phyloP scores from a whole-genome alignment of 23 red algal genomes.

The Gracilaria caudata region DNA sequence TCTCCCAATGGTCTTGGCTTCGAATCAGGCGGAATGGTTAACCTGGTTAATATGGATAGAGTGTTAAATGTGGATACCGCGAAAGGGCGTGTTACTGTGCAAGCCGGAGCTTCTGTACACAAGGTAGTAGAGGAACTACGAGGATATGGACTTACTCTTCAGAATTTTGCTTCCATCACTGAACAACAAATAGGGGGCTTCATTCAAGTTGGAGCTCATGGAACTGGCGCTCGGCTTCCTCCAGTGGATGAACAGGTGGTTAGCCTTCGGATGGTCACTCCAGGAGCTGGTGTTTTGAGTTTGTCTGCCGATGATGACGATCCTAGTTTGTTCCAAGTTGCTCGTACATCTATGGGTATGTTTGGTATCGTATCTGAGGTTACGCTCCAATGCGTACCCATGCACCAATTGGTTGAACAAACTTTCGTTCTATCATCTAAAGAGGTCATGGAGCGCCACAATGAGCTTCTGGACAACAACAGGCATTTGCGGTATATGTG shows the following conservation, averaged over 20 bases:
- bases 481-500: constrained; percentile 97
- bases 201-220: constrained; percentile 92
- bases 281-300: constrained; percentile 64
- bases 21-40: constrained; percentile 82
- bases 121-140: constrained; percentile 80
- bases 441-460: constrained; percentile 65
- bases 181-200: constrained; percentile 97
- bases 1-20: constrained; percentile 83
- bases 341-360: constrained; percentile 79
- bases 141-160: constrained; percentile 70
- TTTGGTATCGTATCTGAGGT: constrained; percentile 84
- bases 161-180: constrained; percentile 88
- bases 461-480: constrained; percentile 54
- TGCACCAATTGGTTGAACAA: constrained; percentile 77
- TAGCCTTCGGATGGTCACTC: constrained; percentile 70
- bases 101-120: constrained; percentile 78
- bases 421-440: constrained; percentile 54
- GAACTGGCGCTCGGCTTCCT: constrained; percentile 76
- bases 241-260: constrained; percentile 93
- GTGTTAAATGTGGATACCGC: constrained; percentile 69
- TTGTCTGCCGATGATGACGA: constrained; percentile 65
- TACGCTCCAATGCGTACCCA: constrained; percentile 76
- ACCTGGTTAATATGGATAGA: constrained; percentile 74
- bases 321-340: constrained; percentile 58
- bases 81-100: constrained; percentile 59